Percentiles rank a stretch among this genome's conserved stretches.
Conservation (phyloP, 441 rosid genomes). For the Syzygium syzygioides region DNA sequence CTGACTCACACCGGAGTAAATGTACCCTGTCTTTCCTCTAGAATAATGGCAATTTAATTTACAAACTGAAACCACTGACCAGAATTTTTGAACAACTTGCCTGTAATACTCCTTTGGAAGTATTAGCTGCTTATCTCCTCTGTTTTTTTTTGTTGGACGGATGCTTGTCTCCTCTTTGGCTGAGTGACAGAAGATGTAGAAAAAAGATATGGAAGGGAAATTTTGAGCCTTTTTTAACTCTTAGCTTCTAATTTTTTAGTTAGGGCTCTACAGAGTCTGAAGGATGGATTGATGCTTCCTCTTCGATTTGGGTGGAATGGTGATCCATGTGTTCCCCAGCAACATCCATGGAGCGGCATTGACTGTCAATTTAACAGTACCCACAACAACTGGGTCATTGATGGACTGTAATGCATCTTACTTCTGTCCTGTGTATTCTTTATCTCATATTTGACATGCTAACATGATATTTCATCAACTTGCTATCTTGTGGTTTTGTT, state of each 20-base stretch:
- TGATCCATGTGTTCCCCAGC: conserved; percentile 97
- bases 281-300: conserved; percentile 75
- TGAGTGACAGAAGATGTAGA: background rate
- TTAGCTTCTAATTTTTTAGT: conserved; percentile 35
- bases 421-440: conserved; percentile 13
- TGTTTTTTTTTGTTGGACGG: too few species aligned
- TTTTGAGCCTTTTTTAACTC: conserved; percentile 14
- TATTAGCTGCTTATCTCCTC: background rate
- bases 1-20: background rate
- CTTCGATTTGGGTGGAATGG: conserved; percentile 97
- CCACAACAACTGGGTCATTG: conserved; percentile 80
- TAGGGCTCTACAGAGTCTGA: conserved; percentile 60
- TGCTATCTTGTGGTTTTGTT: background rate
- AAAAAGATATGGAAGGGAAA: background rate
- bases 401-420: conserved; percentile 75
- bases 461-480: background rate
- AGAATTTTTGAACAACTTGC: background rate
- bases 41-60: background rate
- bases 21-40: background rate
- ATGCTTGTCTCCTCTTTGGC: background rate
- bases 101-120: background rate
- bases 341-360: conserved; percentile 98
- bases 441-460: background rate
- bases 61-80: background rate
- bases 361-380: conserved; percentile 69